Base-by-base conservation (phyloP, 441 rosid species). In the California macrophylla region DNA sequence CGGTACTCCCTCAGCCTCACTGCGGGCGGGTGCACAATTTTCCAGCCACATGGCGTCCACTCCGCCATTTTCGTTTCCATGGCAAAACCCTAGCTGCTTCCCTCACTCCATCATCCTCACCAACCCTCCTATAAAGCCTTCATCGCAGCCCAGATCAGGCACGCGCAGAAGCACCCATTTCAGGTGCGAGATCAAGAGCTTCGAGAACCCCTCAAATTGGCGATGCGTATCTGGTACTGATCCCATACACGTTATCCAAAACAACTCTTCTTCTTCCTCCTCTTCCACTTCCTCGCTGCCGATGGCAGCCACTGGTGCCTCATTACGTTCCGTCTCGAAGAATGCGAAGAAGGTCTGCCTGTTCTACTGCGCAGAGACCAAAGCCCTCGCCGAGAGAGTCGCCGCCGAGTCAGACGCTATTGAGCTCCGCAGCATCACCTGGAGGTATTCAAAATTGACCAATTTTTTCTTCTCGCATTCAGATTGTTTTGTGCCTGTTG, bases 361-460 rank as follows among this genome's bases (percentile, higher is more conserved):
- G 66, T 93, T 91, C 76, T 79, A 84, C 81, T 86, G 89, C 69
- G 82, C 77, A 38, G 97, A 93, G 83, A 89, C 88, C 26, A 79
- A 70, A 76, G 80, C 85, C 15, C 88, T 93, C 23, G 98, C 97
- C 3, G 84, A 88, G 87, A 81, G 91, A 69, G 72, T 91, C 52
- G 91, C 95, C 15, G 76, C 83, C 0, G 75, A 81, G 63, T 89
- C 95, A 3, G 98, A 93, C 71, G 79, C 86, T 47, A 91, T 93
- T 21, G 97, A 93, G 82, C 91, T 89, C 24, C 87, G 93, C 18
- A 80, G 82, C 85, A 89, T 93, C 74, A 80, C 75, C 58, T 93
- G 97, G 97, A 85, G 92, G 98, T 90, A 72, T 24, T 10, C 29
- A 58, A n/a, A 23, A 21, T 58, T 58, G 29, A 24, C 29, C 4